Evolutionary conservation across 257 asterid species (phyloP), one percentile per base, ranked within the genome.

Genomic region (Leonotis leonurus): DNA sequence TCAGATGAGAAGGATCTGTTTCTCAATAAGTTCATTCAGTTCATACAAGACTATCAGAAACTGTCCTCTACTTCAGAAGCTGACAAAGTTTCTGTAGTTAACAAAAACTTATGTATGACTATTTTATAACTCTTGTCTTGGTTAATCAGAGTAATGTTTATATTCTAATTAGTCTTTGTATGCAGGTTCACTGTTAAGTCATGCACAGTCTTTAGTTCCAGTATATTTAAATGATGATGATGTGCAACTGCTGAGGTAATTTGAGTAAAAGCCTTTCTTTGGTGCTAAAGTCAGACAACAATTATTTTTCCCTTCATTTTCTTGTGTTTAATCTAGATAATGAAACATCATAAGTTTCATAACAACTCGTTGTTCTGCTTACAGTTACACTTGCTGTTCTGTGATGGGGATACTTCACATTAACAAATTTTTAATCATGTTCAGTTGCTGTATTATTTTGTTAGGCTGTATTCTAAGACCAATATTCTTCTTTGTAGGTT

Each of bases 1-100:
- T 29, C 94, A 93, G 99, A 93, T 78, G 99, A 93, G 80, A 93
- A 93, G 84, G 97, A 80, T 81, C 85, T 77, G 61, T 93, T 93
- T 75, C 94, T 93, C 79, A 76, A 74, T 73, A 87, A 79, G 80
- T 89, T 89, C 70, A 73, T 85, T 61, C 83, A 77, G 70, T 82
- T 84, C 83, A 60, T 89, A 72, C 84, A 66, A 74, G 83, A 83
- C 62, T 62, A 75, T 64, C 73, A 77, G 70, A 70, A 75, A 64
- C 59, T 48, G 16, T 56, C 79, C 68, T 74, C 81, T 51, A 61
- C 72, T 74, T 68, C 69, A 45, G 78, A 72, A 75, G 73, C 84
- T 73, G 90, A 81, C 58, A 93, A 62, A 70, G 59, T 77, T 65
- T 71, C 73, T 22, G 69, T 53, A 24, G 90, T 87, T 69, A 55